These are phyloP conservation scores for Neopestalotiopsis sp. DNA, from an alignment of 2,329 filamentous ascomycete species.

Conservation along the genomic window DNA sequence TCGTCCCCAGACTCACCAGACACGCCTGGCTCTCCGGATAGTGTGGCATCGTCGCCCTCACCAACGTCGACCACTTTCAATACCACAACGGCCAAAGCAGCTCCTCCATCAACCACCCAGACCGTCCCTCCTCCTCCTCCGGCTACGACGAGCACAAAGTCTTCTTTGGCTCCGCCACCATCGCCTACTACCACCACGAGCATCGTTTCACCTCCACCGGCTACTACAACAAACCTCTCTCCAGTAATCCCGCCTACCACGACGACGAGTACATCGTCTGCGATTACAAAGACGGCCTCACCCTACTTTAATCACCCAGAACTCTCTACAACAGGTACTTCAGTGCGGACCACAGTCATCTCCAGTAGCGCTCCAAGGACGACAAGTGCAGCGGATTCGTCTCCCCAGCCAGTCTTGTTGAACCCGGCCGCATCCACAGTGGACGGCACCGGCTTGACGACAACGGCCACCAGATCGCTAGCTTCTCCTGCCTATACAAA, in stretches of 20 bases:
- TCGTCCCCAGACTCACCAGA: slow-evolving; percentile 3
- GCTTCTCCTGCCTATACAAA: neutral
- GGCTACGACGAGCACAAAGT: neutral
- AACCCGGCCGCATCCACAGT: neutral
- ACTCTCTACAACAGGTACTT: neutral
- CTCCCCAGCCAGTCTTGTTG: neutral
- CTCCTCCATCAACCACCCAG: neutral
- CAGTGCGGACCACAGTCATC: neutral
- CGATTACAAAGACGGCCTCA: neutral
- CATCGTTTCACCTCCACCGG: neutral
- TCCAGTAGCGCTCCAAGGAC: neutral
- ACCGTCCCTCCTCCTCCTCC: slow-evolving; percentile 2
- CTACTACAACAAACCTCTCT: neutral
- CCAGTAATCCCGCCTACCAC: neutral
- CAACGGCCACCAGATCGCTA: neutral
- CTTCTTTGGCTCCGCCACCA: neutral
- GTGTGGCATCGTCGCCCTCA: neutral
- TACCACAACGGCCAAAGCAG: neutral
- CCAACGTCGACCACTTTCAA: neutral
- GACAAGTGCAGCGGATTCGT: neutral
- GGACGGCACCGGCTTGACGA: neutral
- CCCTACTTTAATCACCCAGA: slow-evolving; percentile 3
- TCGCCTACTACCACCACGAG: neutral
- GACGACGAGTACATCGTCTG: neutral
- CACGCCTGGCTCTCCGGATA: slow-evolving; percentile 8